Conservation (phyloP, 1,284 basidiomycete species). For the Irpex sp. region DNA sequence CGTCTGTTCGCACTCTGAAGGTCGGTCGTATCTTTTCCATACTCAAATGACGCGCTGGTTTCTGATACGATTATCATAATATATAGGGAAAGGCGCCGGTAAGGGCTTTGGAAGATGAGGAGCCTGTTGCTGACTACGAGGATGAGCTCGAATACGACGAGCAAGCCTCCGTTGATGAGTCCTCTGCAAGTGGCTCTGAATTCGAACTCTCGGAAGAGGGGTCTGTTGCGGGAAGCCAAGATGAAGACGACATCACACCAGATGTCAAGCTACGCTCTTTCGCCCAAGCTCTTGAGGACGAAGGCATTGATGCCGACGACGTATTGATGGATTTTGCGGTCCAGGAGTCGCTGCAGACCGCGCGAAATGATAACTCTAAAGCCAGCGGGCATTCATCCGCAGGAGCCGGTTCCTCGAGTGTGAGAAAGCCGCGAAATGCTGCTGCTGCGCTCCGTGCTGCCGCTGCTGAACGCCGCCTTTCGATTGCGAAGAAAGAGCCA, state of each 20-base stretch:
- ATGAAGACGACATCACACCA: constrained; percentile 15
- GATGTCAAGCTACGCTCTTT: constrained; percentile 7
- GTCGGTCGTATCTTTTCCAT: not conserved
- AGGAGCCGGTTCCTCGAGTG: constrained; percentile 36
- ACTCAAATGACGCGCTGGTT: not conserved
- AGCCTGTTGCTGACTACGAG: constrained; percentile 25
- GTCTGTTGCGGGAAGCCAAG: constrained; percentile 19
- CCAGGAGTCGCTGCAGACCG: constrained; percentile 46
- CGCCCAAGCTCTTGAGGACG: constrained; percentile 17
- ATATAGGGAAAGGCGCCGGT: constrained; percentile 36
- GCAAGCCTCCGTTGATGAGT: constrained; percentile 39
- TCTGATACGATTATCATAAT: constrained; percentile 15
- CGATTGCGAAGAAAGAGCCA: constrained; percentile 19
- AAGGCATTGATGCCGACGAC: constrained; percentile 46
- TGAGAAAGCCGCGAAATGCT: constrained; percentile 28
- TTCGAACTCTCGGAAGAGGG: constrained; percentile 44
- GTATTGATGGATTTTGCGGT: constrained; percentile 58
- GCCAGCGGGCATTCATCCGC: constrained; percentile 29
- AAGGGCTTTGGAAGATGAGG: constrained; percentile 27
- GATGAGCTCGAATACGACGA: constrained; percentile 40
- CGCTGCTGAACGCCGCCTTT: constrained; percentile 49
- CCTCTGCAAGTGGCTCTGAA: constrained; percentile 56
- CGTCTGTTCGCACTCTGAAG: constrained; percentile 9
- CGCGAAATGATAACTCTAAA: constrained; percentile 26
- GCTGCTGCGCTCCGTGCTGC: constrained; percentile 45